phyloP scores from a whole-genome alignment of 768 basidiomycete species.

The Agaricus subrufescens region DNA sequence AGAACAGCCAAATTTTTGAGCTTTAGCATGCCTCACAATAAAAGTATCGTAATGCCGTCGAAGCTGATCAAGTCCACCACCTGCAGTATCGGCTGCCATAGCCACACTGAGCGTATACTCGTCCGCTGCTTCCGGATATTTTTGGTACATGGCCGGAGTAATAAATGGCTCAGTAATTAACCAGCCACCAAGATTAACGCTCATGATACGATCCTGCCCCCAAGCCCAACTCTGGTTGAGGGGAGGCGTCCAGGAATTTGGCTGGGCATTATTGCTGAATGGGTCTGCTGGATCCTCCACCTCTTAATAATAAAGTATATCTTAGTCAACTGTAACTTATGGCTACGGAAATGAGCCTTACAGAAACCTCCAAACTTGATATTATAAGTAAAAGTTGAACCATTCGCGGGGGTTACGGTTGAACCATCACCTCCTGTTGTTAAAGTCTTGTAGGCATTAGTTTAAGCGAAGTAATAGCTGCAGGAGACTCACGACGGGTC shows the following conservation, averaged over 20 bases:
- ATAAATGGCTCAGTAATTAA: slow-evolving; percentile 80
- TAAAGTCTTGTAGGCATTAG: neutral
- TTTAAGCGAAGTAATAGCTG: neutral
- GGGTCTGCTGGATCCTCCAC: slow-evolving; percentile 57
- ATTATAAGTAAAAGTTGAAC: slow-evolving; percentile 61
- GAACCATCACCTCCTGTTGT: slow-evolving; percentile 61
- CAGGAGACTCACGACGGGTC: slow-evolving; percentile 14
- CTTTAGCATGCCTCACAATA: slow-evolving; percentile 48
- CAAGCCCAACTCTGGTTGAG: slow-evolving; percentile 67
- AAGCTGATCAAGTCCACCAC: slow-evolving; percentile 61
- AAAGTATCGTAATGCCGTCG: slow-evolving; percentile 80
- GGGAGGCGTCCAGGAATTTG: slow-evolving; percentile 71
- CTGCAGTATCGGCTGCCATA: slow-evolving; percentile 61
- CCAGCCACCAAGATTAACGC: slow-evolving; percentile 72
- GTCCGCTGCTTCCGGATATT: slow-evolving; percentile 51
- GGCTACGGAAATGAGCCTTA: slow-evolving; percentile 23
- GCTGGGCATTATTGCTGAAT: slow-evolving; percentile 61
- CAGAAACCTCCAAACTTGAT: slow-evolving; percentile 70
- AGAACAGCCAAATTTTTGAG: neutral
- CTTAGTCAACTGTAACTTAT: neutral
- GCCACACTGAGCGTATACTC: slow-evolving; percentile 65
- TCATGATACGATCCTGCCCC: slow-evolving; percentile 51
- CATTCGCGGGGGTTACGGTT: slow-evolving; percentile 52
- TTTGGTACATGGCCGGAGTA: slow-evolving; percentile 56
- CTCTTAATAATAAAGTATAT: slow-evolving; percentile 30